Evolutionary conservation across 2,329 filamentous ascomycete species (phyloP).

Genomic region (Bipolaris sorokiniana): DNA sequence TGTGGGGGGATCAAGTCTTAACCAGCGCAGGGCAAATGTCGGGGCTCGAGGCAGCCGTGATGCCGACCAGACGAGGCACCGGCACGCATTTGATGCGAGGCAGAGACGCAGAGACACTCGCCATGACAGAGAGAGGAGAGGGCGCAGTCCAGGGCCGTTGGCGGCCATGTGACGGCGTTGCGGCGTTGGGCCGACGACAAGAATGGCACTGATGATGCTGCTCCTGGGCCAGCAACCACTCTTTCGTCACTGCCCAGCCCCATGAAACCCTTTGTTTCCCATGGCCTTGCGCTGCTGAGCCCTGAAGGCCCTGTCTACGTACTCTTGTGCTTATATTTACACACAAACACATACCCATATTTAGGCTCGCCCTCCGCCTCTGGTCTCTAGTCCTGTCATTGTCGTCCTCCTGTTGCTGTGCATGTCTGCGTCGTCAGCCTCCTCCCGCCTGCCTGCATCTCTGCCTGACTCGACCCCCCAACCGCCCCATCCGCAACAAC

Average conservation of each 20-base stretch:
- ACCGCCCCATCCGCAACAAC: slow-evolving; percentile 9
- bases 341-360: not conserved
- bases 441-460: not conserved
- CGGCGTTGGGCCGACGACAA: slow-evolving; percentile 2
- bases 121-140: not conserved
- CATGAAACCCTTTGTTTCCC: slow-evolving; percentile 5
- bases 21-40: slow-evolving; percentile 2
- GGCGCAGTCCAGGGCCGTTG: not conserved
- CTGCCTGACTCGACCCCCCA: slow-evolving; percentile 20
- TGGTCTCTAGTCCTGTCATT: no score
- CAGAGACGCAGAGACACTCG: not conserved
- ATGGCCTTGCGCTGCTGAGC: not conserved
- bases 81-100: not conserved
- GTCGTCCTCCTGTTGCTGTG: not conserved
- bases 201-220: not conserved
- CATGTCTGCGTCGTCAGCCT: not conserved
- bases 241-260: slow-evolving; percentile 11
- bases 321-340: no score
- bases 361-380: not conserved
- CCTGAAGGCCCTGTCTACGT: not conserved
- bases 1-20: slow-evolving; percentile 7
- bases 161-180: slow-evolving; percentile 9
- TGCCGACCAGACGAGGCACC: slow-evolving; percentile 3
- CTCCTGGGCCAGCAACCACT: not conserved
- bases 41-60: slow-evolving; percentile 10